phyloP scores from a whole-genome alignment of 768 basidiomycete genomes.

The Xanthoconium stramineum region DNA sequence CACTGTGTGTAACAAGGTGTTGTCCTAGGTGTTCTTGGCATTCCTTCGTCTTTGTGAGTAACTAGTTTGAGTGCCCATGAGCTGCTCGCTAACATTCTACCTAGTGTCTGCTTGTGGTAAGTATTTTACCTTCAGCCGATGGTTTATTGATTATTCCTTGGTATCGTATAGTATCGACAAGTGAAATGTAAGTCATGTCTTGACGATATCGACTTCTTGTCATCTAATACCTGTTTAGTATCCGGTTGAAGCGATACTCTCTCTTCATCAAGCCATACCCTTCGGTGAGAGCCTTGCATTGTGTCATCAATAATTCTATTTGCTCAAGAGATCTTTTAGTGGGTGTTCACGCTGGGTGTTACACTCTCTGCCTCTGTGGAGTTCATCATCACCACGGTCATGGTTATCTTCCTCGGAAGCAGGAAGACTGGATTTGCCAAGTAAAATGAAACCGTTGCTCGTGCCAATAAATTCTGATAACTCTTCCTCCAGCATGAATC shows the following conservation, averaged over 20 bases:
- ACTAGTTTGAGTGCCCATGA: neutral
- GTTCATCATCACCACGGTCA: constrained; percentile 29
- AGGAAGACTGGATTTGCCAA: constrained; percentile 31
- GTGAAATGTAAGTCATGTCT: constrained; percentile 26
- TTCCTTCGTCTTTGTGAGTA: constrained; percentile 33
- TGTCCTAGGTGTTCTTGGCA: constrained; percentile 26
- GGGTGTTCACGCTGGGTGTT: constrained; percentile 31
- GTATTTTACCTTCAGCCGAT: neutral
- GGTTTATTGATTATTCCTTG: neutral
- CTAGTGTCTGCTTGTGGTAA: constrained; percentile 31
- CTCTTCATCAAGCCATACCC: constrained; percentile 32
- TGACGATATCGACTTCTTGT: accelerated
- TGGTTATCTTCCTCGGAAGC: constrained; percentile 33
- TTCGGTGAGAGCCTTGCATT: constrained; percentile 9
- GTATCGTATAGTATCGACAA: constrained; percentile 26
- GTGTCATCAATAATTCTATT: neutral
- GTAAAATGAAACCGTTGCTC: neutral
- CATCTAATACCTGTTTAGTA: constrained; percentile 7
- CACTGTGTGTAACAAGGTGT: neutral
- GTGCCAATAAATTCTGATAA: neutral
- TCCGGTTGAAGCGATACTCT: constrained; percentile 28
- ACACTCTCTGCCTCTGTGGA: constrained; percentile 34
- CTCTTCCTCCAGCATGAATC: constrained; percentile 38
- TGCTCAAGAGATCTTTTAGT: constrained; percentile 13
- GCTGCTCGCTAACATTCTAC: constrained; percentile 3